Conservation (phyloP, 2,329 filamentous ascomycete species). For the Didymella sp. region DNA sequence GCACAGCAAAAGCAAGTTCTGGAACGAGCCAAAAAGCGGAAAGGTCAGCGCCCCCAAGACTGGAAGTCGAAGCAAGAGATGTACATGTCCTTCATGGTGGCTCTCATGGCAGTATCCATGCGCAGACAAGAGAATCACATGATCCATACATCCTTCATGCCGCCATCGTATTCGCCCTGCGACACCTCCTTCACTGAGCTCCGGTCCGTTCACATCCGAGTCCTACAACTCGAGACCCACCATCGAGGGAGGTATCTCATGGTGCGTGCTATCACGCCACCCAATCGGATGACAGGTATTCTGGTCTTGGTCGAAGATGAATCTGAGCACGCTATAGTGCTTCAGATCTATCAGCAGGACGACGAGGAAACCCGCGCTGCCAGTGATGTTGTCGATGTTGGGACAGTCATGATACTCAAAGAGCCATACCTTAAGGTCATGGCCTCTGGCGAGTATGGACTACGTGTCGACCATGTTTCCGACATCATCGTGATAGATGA, state of each 20-base stretch:
- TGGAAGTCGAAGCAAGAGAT: constrained; percentile 17
- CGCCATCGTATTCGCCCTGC: constrained; percentile 29
- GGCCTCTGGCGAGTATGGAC: constrained; percentile 49
- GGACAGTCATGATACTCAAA: constrained; percentile 43
- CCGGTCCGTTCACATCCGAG: constrained; percentile 34
- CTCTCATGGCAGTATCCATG: neutral
- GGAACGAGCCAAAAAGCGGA: constrained; percentile 10
- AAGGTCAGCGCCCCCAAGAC: constrained; percentile 20
- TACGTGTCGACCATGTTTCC: constrained; percentile 62
- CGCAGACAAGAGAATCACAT: neutral
- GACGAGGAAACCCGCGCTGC: constrained; percentile 27
- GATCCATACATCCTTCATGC: constrained; percentile 25
- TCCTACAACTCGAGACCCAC: constrained; percentile 51
- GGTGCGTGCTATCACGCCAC: constrained; percentile 40
- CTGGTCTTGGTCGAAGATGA: constrained; percentile 21
- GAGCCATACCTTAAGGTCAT: constrained; percentile 61
- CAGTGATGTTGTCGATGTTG: constrained; percentile 42
- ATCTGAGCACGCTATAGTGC: constrained; percentile 1
- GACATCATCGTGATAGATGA: constrained; percentile 55
- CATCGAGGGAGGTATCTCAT: constrained; percentile 50
- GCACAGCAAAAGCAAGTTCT: constrained; percentile 31
- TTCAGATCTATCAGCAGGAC: constrained; percentile 47
- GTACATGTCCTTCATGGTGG: constrained; percentile 16
- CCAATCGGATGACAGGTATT: constrained; percentile 18
- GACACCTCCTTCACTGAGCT: constrained; percentile 19